These are phyloP conservation scores for Penicillium desertorum DNA, from an alignment of 495 filamentous ascomycete genomes.

Conservation along the genomic window DNA sequence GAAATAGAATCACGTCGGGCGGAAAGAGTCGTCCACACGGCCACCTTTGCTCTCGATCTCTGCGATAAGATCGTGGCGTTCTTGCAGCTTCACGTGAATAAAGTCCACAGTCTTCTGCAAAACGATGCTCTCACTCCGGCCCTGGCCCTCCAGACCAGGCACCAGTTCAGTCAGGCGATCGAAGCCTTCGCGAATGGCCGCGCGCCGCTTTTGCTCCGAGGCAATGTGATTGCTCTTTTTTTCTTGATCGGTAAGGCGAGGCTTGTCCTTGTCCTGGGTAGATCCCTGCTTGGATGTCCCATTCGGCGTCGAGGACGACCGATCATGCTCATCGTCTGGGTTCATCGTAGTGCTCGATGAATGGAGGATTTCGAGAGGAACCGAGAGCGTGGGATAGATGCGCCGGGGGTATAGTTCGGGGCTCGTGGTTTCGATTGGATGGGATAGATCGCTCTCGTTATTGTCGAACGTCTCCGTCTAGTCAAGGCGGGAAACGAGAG, in stretches of 20 bases:
- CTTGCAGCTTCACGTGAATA: constrained; percentile 62
- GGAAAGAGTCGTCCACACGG: constrained; percentile 49
- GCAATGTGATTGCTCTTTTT: constrained; percentile 91
- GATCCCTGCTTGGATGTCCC: constrained; percentile 54
- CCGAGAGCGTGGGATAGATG: constrained; percentile 20
- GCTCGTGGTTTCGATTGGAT: background rate
- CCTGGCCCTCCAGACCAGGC: constrained; percentile 79
- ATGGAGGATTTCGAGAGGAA: constrained; percentile 24
- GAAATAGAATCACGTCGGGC: constrained; percentile 26
- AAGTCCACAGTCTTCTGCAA: constrained; percentile 73
- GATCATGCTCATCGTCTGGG: constrained; percentile 37
- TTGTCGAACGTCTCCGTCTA: background rate
- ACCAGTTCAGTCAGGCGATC: constrained; percentile 80
- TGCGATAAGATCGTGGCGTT: constrained; percentile 60
- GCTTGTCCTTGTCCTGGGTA: constrained; percentile 60
- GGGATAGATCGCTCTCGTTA: background rate
- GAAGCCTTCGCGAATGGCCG: constrained; percentile 83
- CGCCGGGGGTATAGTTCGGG: constrained; percentile 14
- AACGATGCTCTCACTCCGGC: constrained; percentile 81
- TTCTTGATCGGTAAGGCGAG: constrained; percentile 79
- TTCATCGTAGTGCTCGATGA: constrained; percentile 24
- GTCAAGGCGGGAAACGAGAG: background rate
- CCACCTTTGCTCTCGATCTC: constrained; percentile 62
- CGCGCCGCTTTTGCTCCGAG: constrained; percentile 85
- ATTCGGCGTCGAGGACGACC: constrained; percentile 53